Evolutionary conservation across 2,329 filamentous ascomycete species (phyloP).

Genomic region (Beauveria sp.): DNA sequence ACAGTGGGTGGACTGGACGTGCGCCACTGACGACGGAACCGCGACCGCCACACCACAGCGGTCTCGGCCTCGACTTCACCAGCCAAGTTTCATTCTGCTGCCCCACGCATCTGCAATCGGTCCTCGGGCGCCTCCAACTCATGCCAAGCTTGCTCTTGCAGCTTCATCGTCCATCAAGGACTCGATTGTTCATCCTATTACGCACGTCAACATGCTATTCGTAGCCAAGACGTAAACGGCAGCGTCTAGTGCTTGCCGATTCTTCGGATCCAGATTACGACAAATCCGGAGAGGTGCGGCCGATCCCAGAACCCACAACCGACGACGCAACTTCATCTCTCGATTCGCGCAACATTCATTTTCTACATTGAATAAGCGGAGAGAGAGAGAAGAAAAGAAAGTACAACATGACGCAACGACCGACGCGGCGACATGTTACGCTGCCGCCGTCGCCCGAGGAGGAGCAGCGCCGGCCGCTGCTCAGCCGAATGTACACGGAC

Average conservation of each 20-base stretch:
- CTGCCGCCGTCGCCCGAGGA: constrained; percentile 21
- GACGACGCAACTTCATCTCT: not conserved
- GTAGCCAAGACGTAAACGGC: not conserved
- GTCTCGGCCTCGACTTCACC: constrained; percentile 6
- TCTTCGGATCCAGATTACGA: not conserved
- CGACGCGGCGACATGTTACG: constrained; percentile 21
- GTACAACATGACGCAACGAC: not conserved
- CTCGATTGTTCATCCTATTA: not conserved
- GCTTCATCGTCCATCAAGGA: not conserved
- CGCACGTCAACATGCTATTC: not conserved
- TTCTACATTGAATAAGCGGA: too few relatives aligned
- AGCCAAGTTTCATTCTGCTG: constrained; percentile 1
- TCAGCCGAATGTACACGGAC: constrained; percentile 25
- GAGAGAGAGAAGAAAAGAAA: not conserved
- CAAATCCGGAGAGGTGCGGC: not conserved
- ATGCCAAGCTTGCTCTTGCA: not conserved
- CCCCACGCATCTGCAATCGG: not conserved
- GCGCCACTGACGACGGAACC: not conserved
- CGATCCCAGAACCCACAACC: not conserved
- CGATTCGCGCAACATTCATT: too few relatives aligned
- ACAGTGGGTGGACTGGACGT: not conserved
- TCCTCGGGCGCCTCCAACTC: not conserved
- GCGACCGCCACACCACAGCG: not conserved
- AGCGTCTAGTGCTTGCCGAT: not conserved
- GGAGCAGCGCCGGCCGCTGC: constrained; percentile 29